Evolutionary conservation across 441 rosid species (phyloP), one percentile per base, ranked within the genome.

Genomic region (Manihot esculenta): DNA sequence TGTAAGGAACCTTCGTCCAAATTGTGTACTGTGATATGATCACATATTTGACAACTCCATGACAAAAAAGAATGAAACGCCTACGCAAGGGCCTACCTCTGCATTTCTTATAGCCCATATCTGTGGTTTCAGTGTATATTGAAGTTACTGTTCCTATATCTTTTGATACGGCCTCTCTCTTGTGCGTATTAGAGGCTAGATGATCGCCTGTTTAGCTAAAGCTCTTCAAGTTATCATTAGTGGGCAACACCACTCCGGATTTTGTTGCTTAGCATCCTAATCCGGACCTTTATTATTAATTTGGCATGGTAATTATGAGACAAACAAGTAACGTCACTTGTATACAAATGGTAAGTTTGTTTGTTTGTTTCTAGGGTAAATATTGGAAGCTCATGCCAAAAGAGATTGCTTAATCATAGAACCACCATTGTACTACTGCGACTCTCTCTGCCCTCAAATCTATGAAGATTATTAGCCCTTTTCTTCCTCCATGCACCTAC

Each of bases 201-300:
- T 4, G 38, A 33, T 4, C 38, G 3, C 38, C 38, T 33, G 38
- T 33, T 33, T 33, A 33, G 27, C 21, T 21, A 11, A 20, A 53
- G 57, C 21, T 53, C 12, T 53, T 7, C 8, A 24, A 24, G 38
- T 23, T 7, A 30, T n/a, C 57, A 71, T 55, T 58, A 80, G 82
- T 84, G 88, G 85, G 58, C 63, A 74, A 54, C 91, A 87, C 76
- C 78, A 77, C 88, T 87, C 91, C 88, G 88, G 79, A 74, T 73
- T 84, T 83, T 80, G 72, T 70, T 86, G 78, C 80, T 57, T 50
- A 65, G 64, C 60, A 62, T 61, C 62, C 72, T 30, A 27, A 50
- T 20, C 24, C 62, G 54, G 51, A 64, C 62, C 60, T 35, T 17
- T 45, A 17, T 17, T 45, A 17, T n/a, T 18, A 4, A 18, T 27